A percentile compares a stretch with the other conserved stretches of the same genome.
phyloP scores from a whole-genome alignment of 495 filamentous ascomycete genomes.

The Neurospora tetraspora region DNA sequence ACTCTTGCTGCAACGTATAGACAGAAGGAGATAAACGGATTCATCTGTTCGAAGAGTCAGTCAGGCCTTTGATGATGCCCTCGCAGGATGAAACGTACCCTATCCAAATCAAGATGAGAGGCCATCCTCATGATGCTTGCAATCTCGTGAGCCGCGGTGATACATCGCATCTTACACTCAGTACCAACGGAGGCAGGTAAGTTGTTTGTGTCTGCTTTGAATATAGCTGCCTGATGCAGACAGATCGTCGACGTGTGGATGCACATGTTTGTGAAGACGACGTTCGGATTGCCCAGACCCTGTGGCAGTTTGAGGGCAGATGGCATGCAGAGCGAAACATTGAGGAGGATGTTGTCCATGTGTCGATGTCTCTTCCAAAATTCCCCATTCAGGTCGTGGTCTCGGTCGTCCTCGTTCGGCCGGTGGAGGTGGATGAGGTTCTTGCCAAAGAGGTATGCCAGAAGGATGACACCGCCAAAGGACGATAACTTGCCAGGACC shows the following conservation, averaged over 20 bases:
- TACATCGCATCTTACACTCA: constrained; percentile 87
- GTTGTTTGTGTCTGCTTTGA: constrained; percentile 86
- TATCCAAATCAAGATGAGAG: constrained; percentile 74
- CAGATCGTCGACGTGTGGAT: constrained; percentile 96
- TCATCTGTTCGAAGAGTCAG: constrained; percentile 53
- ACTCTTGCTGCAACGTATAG: constrained; percentile 91
- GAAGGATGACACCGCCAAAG: constrained; percentile 71
- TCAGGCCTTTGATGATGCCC: not conserved
- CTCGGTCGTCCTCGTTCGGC: constrained; percentile 69
- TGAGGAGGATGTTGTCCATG: constrained; percentile 83
- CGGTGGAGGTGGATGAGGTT: constrained; percentile 92
- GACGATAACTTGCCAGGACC: constrained; percentile 63
- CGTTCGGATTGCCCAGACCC: constrained; percentile 70
- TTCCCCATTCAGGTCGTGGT: constrained; percentile 82
- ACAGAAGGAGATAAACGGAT: constrained; percentile 92
- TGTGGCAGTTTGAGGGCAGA: constrained; percentile 70
- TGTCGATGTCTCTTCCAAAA: constrained; percentile 92
- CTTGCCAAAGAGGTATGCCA: constrained; percentile 86
- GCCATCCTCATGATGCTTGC: constrained; percentile 96
- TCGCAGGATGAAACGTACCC: constrained; percentile 45
- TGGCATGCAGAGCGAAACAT: constrained; percentile 75
- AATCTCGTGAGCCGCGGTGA: constrained; percentile 88
- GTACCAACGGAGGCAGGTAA: constrained; percentile 66
- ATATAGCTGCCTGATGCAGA: constrained; percentile 94
- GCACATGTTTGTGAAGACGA: constrained; percentile 92